Evolutionary conservation across 306 rosid genomes (phyloP), one percentile per base, ranked within the genome.

Genomic region (Spatholobus suberectus): DNA sequence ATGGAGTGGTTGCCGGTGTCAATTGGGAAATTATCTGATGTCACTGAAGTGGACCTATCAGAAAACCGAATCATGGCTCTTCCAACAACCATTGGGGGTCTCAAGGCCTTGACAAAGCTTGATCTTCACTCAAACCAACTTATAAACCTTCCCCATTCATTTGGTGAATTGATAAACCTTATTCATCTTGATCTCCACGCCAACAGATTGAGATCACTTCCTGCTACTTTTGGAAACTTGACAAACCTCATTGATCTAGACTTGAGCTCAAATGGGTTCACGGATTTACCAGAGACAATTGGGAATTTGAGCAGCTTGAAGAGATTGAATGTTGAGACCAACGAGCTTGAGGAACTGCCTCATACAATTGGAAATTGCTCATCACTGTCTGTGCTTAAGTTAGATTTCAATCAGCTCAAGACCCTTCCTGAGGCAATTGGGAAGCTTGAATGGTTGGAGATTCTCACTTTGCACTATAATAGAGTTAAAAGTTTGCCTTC

Each of bases 381-480:
- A 11, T 92, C 89, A 6, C 88, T 96, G 0, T 52, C 83, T 23
- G 91, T 84, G 87, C 85, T 96, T 52, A 88, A 86, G 37, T 73
- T 96, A 57, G 91, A 96, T 84, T 96, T 96, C 76, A 96, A 96
- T 81, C 89, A 90, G 82, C 90, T 96, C 76, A 92, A 85, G 77
- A 97, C 89, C 41, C 89, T 96, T 49, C 99, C 98, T 6, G 98
- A 96, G 89, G 98, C 96, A 44, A 78, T 96, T 44, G 99, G 99
- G 84, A 92, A 94, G 81, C 93, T 94, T 27, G 94, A 87, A 76
- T 38, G 63, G 77, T 87, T 96, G 71, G 94, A 92, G 90, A 76
- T 87, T 77, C 89, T 96, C 47, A 89, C 94, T 77, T 78, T 94
- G 82, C 97, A 94, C 81, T 96, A 92, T 49, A 96, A 96, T 82